A percentile compares a stretch with the other conserved stretches of the same genome.
These are phyloP conservation scores for Mortierella alpina DNA, from an alignment of 192 early-diverging fungal genomes.

Conservation along the genomic window DNA sequence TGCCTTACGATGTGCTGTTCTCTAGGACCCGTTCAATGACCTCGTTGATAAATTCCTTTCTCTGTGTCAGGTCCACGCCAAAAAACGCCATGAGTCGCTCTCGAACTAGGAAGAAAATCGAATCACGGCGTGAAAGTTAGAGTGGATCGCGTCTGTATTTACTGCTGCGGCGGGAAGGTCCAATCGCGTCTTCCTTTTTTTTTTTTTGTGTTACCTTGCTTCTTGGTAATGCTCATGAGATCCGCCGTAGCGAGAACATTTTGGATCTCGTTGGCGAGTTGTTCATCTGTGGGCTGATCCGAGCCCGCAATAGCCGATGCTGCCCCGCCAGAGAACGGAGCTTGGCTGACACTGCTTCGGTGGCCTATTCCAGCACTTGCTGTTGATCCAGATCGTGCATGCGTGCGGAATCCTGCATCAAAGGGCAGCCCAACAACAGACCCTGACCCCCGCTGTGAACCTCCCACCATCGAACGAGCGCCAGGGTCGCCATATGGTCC, in stretches of 20 bases:
- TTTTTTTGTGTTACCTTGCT: constrained; percentile 70
- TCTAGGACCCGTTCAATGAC: constrained; percentile 73
- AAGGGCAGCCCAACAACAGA: constrained; percentile 26
- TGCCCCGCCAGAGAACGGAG: not conserved
- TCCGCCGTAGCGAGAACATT: constrained; percentile 89
- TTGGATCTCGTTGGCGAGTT: constrained; percentile 73
- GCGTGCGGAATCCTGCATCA: constrained; percentile 18
- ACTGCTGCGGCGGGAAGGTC: too few relatives aligned
- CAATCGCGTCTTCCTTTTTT: not conserved
- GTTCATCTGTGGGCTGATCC: constrained; percentile 71
- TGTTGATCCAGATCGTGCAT: constrained; percentile 28
- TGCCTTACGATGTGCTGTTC: constrained; percentile 6
- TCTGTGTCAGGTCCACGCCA: constrained; percentile 82
- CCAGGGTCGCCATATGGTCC: constrained; percentile 8
- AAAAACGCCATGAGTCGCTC: constrained; percentile 85
- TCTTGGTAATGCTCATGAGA: constrained; percentile 99
- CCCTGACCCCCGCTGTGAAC: constrained; percentile 25
- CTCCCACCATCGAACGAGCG: constrained; percentile 9
- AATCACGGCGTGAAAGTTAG: not conserved
- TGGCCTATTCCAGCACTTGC: constrained; percentile 11
- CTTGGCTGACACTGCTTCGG: not conserved
- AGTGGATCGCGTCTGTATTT: too few relatives aligned
- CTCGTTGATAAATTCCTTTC: constrained; percentile 90
- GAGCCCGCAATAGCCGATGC: constrained; percentile 11
- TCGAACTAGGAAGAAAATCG: constrained; percentile 69